These are phyloP conservation scores for Penicillium sp. DNA, from an alignment of 2,329 filamentous ascomycete genomes.

Conservation along the genomic window DNA sequence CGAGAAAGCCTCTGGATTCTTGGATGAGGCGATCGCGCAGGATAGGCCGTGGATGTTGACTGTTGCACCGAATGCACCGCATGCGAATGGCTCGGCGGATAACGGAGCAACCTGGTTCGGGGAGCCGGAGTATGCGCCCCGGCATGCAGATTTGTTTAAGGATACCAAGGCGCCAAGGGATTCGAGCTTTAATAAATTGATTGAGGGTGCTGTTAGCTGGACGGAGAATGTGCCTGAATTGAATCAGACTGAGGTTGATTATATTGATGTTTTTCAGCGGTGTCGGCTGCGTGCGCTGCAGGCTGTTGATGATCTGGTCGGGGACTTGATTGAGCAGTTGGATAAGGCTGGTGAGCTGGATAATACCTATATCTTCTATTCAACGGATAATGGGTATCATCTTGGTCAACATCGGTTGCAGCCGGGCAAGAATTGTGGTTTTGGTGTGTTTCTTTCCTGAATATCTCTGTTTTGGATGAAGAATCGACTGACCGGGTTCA, in stretches of 20 bases:
- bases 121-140: conserved; percentile 43
- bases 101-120: conserved; percentile 24
- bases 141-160: conserved; percentile 62
- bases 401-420: conserved; percentile 59
- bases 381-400: conserved; percentile 62
- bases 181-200: conserved; percentile 59
- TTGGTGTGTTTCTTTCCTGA: conserved; percentile 38
- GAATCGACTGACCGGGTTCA: not conserved
- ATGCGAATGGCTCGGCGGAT: conserved; percentile 48
- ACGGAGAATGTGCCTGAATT: conserved; percentile 43
- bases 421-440: conserved; percentile 59
- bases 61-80: conserved; percentile 65
- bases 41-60: conserved; percentile 65
- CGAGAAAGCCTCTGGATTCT: conserved; percentile 56
- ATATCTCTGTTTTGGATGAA: not conserved
- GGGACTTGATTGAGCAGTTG: conserved; percentile 43
- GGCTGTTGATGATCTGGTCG: conserved; percentile 56
- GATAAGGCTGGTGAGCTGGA: conserved; percentile 44
- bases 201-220: conserved; percentile 53
- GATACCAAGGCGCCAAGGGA: conserved; percentile 60
- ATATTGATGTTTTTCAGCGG: conserved; percentile 55
- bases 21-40: conserved; percentile 57
- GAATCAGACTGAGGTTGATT: conserved; percentile 49
- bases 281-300: conserved; percentile 52
- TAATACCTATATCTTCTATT: conserved; percentile 60